phyloP scores from a whole-genome alignment of 805 yeast species.

The Candida bentonensis region DNA sequence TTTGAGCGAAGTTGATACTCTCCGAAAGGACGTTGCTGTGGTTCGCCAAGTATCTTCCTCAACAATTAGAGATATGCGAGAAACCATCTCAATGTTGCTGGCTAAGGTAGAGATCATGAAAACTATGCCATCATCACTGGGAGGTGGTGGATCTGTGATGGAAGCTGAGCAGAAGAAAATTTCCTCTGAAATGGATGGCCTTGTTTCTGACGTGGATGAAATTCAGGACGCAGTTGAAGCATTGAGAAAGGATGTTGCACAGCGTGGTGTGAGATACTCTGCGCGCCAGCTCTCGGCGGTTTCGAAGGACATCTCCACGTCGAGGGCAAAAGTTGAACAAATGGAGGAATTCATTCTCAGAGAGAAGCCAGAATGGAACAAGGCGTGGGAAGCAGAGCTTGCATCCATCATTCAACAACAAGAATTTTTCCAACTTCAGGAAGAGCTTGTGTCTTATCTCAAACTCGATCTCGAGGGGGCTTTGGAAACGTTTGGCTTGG shows the following conservation, averaged over 20 bases:
- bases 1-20: constrained; percentile 7
- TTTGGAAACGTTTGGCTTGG: constrained; percentile 64
- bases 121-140: constrained; percentile 22
- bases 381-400: constrained; percentile 82
- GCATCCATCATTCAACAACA: constrained; percentile 89
- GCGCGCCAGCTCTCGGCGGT: constrained; percentile 58
- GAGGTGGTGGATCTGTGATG: constrained; percentile 32
- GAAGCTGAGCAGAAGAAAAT: constrained; percentile 58
- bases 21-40: constrained; percentile 46
- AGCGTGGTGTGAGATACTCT: constrained; percentile 73
- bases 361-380: constrained; percentile 79
- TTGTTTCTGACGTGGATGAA: constrained; percentile 76
- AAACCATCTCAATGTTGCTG: constrained; percentile 30
- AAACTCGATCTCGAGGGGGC: constrained; percentile 72
- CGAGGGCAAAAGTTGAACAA: constrained; percentile 35
- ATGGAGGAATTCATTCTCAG: constrained; percentile 47
- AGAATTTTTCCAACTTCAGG: constrained; percentile 80
- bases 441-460: constrained; percentile 66
- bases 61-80: constrained; percentile 29
- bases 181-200: constrained; percentile 59
- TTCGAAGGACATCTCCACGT: constrained; percentile 46
- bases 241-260: constrained; percentile 79
- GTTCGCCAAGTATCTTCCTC: constrained; percentile 41
- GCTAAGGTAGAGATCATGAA: constrained; percentile 39
- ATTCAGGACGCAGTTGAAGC: constrained; percentile 86